Conservation (phyloP, 495 filamentous ascomycete species). For the Neurospora sp. region DNA sequence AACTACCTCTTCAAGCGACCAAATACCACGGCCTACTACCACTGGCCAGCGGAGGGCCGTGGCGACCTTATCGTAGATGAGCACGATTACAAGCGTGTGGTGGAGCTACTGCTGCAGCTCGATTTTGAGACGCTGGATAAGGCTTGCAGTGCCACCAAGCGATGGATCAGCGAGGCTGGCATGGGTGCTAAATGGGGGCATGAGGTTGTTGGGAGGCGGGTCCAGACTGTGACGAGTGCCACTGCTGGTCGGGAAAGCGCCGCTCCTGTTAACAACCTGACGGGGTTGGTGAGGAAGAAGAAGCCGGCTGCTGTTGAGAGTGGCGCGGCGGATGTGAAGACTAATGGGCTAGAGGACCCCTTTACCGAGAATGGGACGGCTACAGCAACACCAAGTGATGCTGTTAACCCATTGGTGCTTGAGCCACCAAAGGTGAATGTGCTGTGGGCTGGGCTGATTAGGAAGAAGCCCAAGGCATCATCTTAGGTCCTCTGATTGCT, state of each 20-base stretch:
- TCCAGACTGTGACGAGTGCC: constrained; percentile 4
- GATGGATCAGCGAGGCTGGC: constrained; percentile 53
- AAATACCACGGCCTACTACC: constrained; percentile 49
- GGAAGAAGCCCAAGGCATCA: constrained; percentile 54
- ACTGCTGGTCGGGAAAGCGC: constrained; percentile 1
- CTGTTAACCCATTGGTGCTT: background rate
- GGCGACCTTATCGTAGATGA: constrained; percentile 62
- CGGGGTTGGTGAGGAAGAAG: constrained; percentile 31
- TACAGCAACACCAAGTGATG: background rate
- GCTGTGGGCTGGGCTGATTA: constrained; percentile 46
- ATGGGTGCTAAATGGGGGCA: constrained; percentile 39
- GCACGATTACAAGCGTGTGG: constrained; percentile 63
- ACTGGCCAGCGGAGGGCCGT: constrained; percentile 57
- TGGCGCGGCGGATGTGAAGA: constrained; percentile 4
- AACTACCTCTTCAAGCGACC: constrained; percentile 27
- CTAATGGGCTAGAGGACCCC: background rate
- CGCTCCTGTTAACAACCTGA: constrained; percentile 22
- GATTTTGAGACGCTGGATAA: constrained; percentile 68
- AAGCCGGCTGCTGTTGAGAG: constrained; percentile 1
- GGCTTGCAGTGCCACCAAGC: constrained; percentile 56
- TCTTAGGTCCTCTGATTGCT: background rate
- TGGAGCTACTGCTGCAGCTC: constrained; percentile 68
- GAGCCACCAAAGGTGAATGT: constrained; percentile 41
- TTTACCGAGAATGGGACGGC: background rate
- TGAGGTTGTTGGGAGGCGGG: constrained; percentile 25